Evolutionary conservation across 805 yeast genomes (phyloP), one percentile per base, ranked within the genome.

Genomic region (Saccharomyces jurei): DNA sequence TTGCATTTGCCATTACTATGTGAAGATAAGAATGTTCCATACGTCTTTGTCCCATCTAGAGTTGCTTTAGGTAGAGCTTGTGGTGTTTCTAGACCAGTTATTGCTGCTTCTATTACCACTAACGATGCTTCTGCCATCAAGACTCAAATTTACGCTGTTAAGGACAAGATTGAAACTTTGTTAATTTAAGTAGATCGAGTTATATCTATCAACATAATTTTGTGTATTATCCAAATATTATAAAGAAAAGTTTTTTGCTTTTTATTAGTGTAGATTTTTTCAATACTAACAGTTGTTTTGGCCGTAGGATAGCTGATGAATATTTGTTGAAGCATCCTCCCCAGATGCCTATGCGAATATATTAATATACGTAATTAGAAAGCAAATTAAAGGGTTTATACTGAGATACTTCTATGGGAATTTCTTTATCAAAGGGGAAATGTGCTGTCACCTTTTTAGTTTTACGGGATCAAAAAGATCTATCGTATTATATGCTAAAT

Each of bases 21-120:
- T 77, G 99, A 94, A 80, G 99, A 94, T 79, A 94, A 94, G 83
- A 94, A 94, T 81, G 99, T 94, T 64, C 97, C 99, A 61, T 94
- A 94, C 81, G 98, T 94, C 61, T 94, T 94, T 65, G 98, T 94
- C 63, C 97, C 99, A 64, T 90, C 97, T 66, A 92, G 94, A 82
- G 84, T 94, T 71, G 99, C 99, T 60, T 81, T 94, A 68, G 99
- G 99, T 75, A 89, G 99, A 81, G 98, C 99, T 69, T 94, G 99
- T 80, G 99, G 99, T 79, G 99, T 94, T 60, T 89, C 98, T 55
- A 88, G 99, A 83, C 97, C 98, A 63, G 99, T 94, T 58, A 92
- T 94, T 73, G 96, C 99, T 71, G 97, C 97, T 61, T 87, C 96
- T 60, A 94, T 94, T 72, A 94, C 99, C 73, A 84, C 98, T 64